phyloP scores from a whole-genome alignment of 306 rosid genomes.

The Begonia fuchsioides region DNA sequence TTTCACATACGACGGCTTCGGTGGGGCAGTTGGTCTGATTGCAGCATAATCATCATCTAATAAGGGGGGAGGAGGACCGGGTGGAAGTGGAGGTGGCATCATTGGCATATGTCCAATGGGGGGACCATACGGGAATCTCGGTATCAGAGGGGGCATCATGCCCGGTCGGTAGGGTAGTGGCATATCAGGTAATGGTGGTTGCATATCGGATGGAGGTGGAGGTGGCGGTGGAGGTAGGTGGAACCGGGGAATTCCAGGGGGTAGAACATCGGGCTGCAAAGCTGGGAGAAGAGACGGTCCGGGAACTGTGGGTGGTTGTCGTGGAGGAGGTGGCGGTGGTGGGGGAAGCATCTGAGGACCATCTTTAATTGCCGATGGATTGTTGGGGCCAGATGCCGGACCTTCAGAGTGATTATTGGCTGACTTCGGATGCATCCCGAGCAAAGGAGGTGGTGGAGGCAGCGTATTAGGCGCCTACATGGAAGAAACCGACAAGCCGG shows the following conservation, averaged over 20 bases:
- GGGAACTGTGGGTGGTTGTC: slow-evolving; percentile 50
- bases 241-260: slow-evolving; percentile 76
- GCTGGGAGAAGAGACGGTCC: slow-evolving; percentile 47
- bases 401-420: slow-evolving; percentile 43
- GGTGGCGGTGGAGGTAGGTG: slow-evolving; percentile 46
- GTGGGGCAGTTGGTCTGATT: slow-evolving; percentile 32
- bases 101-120: slow-evolving; percentile 96
- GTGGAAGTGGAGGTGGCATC: slow-evolving; percentile 99
- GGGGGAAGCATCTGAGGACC: slow-evolving; percentile 47
- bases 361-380: slow-evolving; percentile 39
- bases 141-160: slow-evolving; percentile 66
- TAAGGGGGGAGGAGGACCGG: slow-evolving; percentile 92
- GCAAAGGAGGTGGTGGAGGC: slow-evolving; percentile 87
- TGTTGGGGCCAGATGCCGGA: slow-evolving; percentile 32
- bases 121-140: slow-evolving; percentile 91
- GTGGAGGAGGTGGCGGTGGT: slow-evolving; percentile 86
- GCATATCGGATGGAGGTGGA: slow-evolving; percentile 91
- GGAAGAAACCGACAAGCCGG: slow-evolving; percentile 13
- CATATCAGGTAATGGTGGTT: slow-evolving; percentile 45
- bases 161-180: slow-evolving; percentile 76
- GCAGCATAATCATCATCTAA: slow-evolving; percentile 49
- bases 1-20: slow-evolving; percentile 85
- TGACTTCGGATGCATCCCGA: slow-evolving; percentile 46
- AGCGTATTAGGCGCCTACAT: slow-evolving; percentile 46
- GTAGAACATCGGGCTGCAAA: slow-evolving; percentile 64